Percentiles rank a stretch among this genome's conserved stretches.
Evolutionary conservation across 345 rosid species (phyloP).

Genomic region (Salix exigua): DNA sequence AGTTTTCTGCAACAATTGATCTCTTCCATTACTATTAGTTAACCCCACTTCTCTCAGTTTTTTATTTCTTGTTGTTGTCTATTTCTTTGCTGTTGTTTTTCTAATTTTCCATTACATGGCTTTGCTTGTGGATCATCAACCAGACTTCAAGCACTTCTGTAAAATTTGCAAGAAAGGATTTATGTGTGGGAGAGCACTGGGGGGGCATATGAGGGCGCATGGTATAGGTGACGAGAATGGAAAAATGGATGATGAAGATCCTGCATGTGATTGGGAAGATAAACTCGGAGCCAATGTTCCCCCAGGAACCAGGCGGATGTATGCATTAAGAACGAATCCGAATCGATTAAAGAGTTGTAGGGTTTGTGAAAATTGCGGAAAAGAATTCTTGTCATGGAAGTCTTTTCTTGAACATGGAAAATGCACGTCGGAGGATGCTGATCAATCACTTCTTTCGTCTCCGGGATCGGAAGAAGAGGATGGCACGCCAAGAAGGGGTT

Average conservation of each 20-base stretch:
- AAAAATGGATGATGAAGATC: slow-evolving; percentile 50
- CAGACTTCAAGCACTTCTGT: slow-evolving; percentile 53
- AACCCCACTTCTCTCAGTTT: not conserved
- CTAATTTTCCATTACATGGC: slow-evolving; percentile 34
- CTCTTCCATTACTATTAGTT: slow-evolving; percentile 13
- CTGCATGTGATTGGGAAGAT: slow-evolving; percentile 53
- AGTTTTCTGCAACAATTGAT: slow-evolving; percentile 26
- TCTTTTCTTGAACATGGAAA: slow-evolving; percentile 73
- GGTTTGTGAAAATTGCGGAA: slow-evolving; percentile 69
- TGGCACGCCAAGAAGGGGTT: slow-evolving; percentile 23
- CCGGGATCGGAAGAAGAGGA: slow-evolving; percentile 46
- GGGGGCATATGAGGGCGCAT: slow-evolving; percentile 82
- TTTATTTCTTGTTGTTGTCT: not conserved
- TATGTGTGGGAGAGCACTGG: slow-evolving; percentile 64
- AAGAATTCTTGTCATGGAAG: slow-evolving; percentile 77
- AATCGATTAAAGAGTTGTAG: slow-evolving; percentile 59
- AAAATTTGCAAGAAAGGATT: slow-evolving; percentile 74
- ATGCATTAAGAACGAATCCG: slow-evolving; percentile 61
- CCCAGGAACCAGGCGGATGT: slow-evolving; percentile 53
- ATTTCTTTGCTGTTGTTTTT: not conserved
- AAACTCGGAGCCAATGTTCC: slow-evolving; percentile 36
- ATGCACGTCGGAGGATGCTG: slow-evolving; percentile 50
- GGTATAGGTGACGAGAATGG: slow-evolving; percentile 61
- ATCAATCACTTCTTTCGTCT: slow-evolving; percentile 39
- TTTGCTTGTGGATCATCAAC: slow-evolving; percentile 46